Evolutionary conservation across 306 rosid species (phyloP), one percentile per base, ranked within the genome.

Genomic region (Glycine tomentella): DNA sequence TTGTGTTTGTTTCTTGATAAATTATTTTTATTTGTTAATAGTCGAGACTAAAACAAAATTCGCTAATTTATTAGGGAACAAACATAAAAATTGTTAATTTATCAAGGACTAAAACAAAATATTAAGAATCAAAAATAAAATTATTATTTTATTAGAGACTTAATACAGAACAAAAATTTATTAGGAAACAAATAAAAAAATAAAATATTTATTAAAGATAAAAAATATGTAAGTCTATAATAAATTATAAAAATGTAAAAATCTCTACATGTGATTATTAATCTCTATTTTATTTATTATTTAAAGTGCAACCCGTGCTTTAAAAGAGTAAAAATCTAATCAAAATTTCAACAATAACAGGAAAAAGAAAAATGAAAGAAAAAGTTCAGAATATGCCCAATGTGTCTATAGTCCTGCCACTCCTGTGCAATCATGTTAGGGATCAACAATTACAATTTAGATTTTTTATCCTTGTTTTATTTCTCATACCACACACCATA

Each of bases 401-500:
- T 40, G 8, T 65, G 70, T 14, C 3, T 14, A 38, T n/a, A 7
- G 48, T 64, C 12, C 25, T 65, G 70, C 25, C 50, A 65, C 70
- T 38, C 6, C 16, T 12, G 50, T 3, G 12, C 9, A 34, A 14
- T 4, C 46, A 63, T 63, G 48, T 36, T 6, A 64, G 11, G 50
- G 51, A 67, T 15, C 52, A 7, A 67, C 52, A 67, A 16, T 6
- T 65, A 40, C 66, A 65, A 16, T 52, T 50, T 14, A 4, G 69
- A 8, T 11, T 25, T 13, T 59, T 8, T 34, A 20, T 34, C 70
- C 55, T 34, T 77, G 76, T 83, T 78, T 53, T 38, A 52, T 64
- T 72, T 78, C 56, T 44, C 69, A 70, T 15, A 65, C 11, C 72
- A 70, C 79, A 70, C 56, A 55, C 55, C 53, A 33, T 31, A n/a